Evolutionary conservation across 2,329 filamentous ascomycete species (phyloP).

Genomic region (Cryphonectria japonica): DNA sequence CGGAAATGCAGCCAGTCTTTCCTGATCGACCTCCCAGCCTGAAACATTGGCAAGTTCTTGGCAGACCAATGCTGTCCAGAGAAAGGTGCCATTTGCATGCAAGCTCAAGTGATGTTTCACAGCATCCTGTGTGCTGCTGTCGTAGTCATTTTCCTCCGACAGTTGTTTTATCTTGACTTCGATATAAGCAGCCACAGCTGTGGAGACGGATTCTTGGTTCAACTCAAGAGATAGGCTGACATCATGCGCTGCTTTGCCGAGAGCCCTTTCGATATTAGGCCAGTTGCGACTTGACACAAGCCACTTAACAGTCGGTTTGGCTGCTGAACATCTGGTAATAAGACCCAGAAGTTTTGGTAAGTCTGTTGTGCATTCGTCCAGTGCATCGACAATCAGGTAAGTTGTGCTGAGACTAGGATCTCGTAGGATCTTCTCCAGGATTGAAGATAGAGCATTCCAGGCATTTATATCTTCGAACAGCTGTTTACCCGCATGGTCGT

Average conservation of each 20-base stretch:
- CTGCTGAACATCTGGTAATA: constrained; percentile 38
- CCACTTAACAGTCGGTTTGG: constrained; percentile 43
- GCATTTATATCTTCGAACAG: constrained; percentile 46
- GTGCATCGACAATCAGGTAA: constrained; percentile 50
- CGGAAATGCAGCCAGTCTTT: too few relatives aligned
- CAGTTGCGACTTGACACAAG: constrained; percentile 49
- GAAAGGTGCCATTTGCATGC: too few relatives aligned
- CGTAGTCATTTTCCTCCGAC: too few relatives aligned
- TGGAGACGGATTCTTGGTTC: too few relatives aligned
- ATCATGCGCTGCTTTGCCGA: too few relatives aligned
- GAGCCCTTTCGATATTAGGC: constrained; percentile 40
- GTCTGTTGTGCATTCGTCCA: constrained; percentile 51
- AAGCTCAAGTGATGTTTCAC: too few relatives aligned
- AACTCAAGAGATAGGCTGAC: too few relatives aligned
- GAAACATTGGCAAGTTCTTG: constrained; percentile 34
- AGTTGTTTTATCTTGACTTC: background rate
- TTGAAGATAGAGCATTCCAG: constrained; percentile 42
- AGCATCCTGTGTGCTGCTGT: constrained; percentile 32
- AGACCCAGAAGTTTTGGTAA: constrained; percentile 40
- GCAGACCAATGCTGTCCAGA: constrained; percentile 49
- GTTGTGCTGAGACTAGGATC: constrained; percentile 32
- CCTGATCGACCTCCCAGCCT: too few relatives aligned
- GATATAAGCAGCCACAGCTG: background rate
- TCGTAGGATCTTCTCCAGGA: constrained; percentile 46
- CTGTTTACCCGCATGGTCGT: constrained; percentile 37